These are phyloP conservation scores for Sisymbrium irio DNA, from an alignment of 345 rosid genomes.

Conservation along the genomic window DNA sequence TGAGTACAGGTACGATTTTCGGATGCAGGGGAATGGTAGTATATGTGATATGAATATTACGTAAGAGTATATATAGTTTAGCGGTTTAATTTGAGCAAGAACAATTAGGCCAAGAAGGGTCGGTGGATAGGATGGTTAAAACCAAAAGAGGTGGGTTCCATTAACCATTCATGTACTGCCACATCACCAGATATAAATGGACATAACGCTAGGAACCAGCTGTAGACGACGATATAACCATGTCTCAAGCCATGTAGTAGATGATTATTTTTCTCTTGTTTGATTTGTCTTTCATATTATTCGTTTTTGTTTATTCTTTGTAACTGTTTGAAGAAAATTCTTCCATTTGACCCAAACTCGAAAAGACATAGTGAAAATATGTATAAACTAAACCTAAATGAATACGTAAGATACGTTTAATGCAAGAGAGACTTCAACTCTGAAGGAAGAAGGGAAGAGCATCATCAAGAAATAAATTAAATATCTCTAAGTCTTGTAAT, in stretches of 20 bases:
- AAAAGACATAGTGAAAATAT: too few relatives aligned
- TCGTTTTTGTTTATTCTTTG: too few relatives aligned
- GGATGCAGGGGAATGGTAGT: background rate
- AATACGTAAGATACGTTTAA: too few relatives aligned
- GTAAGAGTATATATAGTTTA: background rate
- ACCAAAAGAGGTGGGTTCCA: background rate
- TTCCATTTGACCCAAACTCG: background rate
- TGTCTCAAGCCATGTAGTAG: too few relatives aligned
- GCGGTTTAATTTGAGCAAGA: background rate
- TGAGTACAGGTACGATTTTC: too few relatives aligned
- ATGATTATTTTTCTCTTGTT: too few relatives aligned
- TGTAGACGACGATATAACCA: background rate
- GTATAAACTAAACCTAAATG: too few relatives aligned
- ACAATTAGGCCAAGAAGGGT: background rate
- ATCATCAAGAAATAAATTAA: background rate
- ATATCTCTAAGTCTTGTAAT: background rate
- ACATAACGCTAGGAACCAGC: background rate
- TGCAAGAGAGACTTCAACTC: background rate
- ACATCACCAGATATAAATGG: background rate
- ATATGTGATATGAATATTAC: background rate
- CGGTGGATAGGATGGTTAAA: background rate
- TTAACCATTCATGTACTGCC: background rate
- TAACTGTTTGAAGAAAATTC: background rate
- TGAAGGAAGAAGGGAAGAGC: background rate
- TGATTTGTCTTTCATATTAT: background rate